Percentiles rank a stretch among this genome's conserved stretches.
phyloP scores from a whole-genome alignment of 257 asterid species.

The Lavandula angustifolia region DNA sequence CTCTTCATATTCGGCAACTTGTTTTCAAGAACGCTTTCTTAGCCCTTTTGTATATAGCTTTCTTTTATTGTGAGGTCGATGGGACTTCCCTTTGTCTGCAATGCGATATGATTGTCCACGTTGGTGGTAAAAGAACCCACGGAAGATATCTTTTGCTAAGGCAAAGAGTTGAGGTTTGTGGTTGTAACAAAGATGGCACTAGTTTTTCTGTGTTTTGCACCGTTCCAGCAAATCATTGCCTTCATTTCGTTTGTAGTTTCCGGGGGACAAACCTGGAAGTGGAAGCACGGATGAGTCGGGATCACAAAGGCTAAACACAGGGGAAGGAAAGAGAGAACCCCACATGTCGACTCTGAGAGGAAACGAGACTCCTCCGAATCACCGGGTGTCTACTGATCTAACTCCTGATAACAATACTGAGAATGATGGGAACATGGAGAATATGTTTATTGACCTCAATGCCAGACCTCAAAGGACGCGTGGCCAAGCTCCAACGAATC shows the following conservation, averaged over 20 bases:
- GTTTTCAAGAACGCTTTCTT: slow-evolving; percentile 26
- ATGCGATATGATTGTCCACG: slow-evolving; percentile 94
- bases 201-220: slow-evolving; percentile 25
- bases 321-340: slow-evolving; percentile 45
- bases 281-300: slow-evolving; percentile 46
- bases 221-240: not conserved
- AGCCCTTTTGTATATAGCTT: slow-evolving; percentile 57
- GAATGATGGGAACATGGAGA: slow-evolving; percentile 45
- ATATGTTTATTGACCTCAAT: slow-evolving; percentile 76
- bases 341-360: slow-evolving; percentile 33
- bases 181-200: slow-evolving; percentile 24
- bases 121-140: slow-evolving; percentile 96
- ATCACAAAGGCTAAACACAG: slow-evolving; percentile 43
- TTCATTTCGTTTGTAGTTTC: slow-evolving; percentile 58
- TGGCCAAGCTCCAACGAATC: slow-evolving; percentile 55
- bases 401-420: slow-evolving; percentile 37
- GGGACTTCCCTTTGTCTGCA: slow-evolving; percentile 94
- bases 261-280: slow-evolving; percentile 64
- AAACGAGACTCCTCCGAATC: slow-evolving; percentile 44
- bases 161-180: slow-evolving; percentile 94
- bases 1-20: slow-evolving; percentile 19
- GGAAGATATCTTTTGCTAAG: slow-evolving; percentile 85
- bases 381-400: slow-evolving; percentile 38
- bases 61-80: slow-evolving; percentile 94
- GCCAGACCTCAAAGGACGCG: slow-evolving; percentile 68